These are phyloP conservation scores for Naganishia randhawae DNA, from an alignment of 768 basidiomycete genomes.

Conservation along the genomic window DNA sequence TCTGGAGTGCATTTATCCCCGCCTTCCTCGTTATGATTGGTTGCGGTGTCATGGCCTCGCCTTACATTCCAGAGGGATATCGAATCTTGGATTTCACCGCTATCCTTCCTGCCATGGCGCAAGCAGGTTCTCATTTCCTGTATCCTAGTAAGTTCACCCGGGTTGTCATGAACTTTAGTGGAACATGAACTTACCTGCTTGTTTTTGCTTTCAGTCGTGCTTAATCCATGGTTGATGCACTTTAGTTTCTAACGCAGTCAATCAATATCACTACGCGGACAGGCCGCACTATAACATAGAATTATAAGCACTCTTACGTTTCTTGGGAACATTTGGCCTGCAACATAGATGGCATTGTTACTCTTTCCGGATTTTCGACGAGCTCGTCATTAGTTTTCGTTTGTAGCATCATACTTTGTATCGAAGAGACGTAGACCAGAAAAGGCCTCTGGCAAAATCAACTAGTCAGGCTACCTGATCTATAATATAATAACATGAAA, in stretches of 20 bases:
- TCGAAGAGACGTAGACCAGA: not conserved
- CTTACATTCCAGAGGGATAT: constrained; percentile 64
- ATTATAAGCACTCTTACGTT: not conserved
- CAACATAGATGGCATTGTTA: no score
- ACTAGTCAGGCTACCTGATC: not conserved
- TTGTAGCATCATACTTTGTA: not conserved
- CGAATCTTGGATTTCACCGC: constrained; percentile 68
- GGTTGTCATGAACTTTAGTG: not conserved
- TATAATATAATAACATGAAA: not conserved
- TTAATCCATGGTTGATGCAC: constrained; percentile 19
- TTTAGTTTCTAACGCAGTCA: constrained; percentile 5
- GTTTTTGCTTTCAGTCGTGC: constrained; percentile 3
- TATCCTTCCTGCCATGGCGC: constrained; percentile 69
- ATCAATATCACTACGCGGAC: not conserved
- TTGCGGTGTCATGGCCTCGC: constrained; percentile 53
- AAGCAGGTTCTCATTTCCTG: constrained; percentile 36
- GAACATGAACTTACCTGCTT: not conserved
- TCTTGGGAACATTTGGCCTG: not conserved
- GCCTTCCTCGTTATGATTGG: constrained; percentile 1
- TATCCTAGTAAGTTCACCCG: constrained; percentile 13
- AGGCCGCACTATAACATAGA: not conserved
- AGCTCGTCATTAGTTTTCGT: not conserved
- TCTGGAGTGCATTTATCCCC: constrained; percentile 61
- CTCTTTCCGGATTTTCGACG: not conserved
- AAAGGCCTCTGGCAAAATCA: not conserved